Base-by-base conservation (phyloP, 2,329 filamentous ascomycete genomes). In the Mollisia scopiformis region DNA sequence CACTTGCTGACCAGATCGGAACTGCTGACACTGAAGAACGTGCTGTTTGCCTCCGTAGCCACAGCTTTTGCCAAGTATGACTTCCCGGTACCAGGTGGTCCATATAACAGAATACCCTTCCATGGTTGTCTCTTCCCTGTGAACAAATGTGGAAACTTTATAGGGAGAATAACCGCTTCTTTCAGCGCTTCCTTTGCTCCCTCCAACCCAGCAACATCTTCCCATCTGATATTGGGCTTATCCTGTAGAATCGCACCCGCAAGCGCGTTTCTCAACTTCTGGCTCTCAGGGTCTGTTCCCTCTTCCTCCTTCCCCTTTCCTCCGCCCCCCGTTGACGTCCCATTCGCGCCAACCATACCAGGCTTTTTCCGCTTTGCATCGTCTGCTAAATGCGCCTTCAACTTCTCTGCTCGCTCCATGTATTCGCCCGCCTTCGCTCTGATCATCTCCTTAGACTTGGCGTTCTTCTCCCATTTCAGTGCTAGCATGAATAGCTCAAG, bases 391-490 rank as follows among this genome's bases (percentile, higher is more conserved):
- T 98, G 95, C 58, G 89, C 87, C 79, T 99, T 99, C 66, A 99
- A 86, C 81, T 98, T 98, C 82, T 99, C 95, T 66, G 95, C 95
- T 65, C 95, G 92, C 78, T 97, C 94, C 90, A 99, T 97, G 82
- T 99, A 99, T 75, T 97, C 94, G 71, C 84, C 91, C 21, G 93
- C 93, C 82, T 98, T 98, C 70, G 91, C 88, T 69, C 95, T 90
- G 77, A 99, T 97, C 86, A 97, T 96, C 75, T 96, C 93, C 82
- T 98, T 98, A 66, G 92, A 93, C 71, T 93, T 94, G 66, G 91
- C 88, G 80, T 97, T 98, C 85, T 98, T 99, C 81, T 99, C 95
- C 94, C 94, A 99, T 83, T 99, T 99, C 62, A 99, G 84, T 33
- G 95, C 95, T 63, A 98, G 90, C 91, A 99, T 97, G 83, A 98